Evolutionary conservation across 371 early-diverging fungal genomes (phyloP), one percentile per base, ranked within the genome.

Genomic region (Actinomortierella ambigua): DNA sequence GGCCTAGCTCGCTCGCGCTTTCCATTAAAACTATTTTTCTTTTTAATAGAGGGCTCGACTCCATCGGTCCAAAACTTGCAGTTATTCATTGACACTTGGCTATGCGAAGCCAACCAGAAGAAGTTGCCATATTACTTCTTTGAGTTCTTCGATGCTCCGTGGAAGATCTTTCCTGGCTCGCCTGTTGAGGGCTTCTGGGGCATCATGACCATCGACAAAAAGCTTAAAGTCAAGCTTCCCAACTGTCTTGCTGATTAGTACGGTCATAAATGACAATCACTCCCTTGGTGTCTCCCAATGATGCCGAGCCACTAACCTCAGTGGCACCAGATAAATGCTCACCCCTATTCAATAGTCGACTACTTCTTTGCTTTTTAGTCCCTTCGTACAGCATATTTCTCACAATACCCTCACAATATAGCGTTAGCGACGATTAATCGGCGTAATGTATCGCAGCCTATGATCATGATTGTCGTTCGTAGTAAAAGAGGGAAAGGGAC

Each of bases 171-270:
- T 56, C 81, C 82, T 48, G 82, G 80, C 47, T 78, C 73, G 11
- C 77, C 81, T 15, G 82, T 82, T 13, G 90, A 89, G 64, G 75
- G 84, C 6, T 81, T 85, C 65, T 89, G 87, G 87, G 88, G 90
- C 8, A 52, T 88, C 17, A 57, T 82, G 57, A 78, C 77, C 14
- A 73, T 76, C 24, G 76, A 82, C 46, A 68, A 58, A 44, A 69
- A 77, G 18, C 77, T 79, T 44, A 82, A 82, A 53, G 57, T 76
- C 27, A 71, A 66, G 23, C 39, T 80, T 39, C 82, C 82, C 20
- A 75, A 82, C n/a, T 82, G 82, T 46, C 63, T 63, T 11, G 55
- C 68, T n/a, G 42, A 48, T 20, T 63, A 59, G 39, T n/a, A n/a
- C n/a, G n/a, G n/a, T n/a, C n/a, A n/a, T n/a, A n/a, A n/a, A n/a